These are phyloP conservation scores for Pneumocystis carinii DNA, from an alignment of 1,139 yeast species.

Conservation along the genomic window DNA sequence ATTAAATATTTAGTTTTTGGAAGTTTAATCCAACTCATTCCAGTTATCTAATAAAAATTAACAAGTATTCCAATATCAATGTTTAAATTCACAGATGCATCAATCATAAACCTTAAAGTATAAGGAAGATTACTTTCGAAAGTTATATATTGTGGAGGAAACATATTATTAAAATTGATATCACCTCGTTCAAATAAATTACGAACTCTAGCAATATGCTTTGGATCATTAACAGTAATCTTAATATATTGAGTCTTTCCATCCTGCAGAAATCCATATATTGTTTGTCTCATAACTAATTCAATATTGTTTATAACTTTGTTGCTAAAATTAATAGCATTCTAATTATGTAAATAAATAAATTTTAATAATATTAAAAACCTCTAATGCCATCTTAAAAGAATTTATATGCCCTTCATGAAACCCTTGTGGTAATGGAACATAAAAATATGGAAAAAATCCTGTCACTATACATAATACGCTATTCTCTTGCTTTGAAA, in stretches of 20 bases:
- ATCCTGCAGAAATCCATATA: conserved; percentile 87
- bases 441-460: conserved; percentile 78
- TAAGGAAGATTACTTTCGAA: conserved; percentile 76
- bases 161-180: conserved; percentile 36
- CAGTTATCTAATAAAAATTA: conserved; percentile 33
- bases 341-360: background rate
- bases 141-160: conserved; percentile 38
- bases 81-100: conserved; percentile 43
- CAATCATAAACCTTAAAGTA: conserved; percentile 76
- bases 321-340: conserved; percentile 13
- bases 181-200: conserved; percentile 75
- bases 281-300: conserved; percentile 57
- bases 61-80: background rate
- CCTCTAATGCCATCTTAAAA: conserved; percentile 6
- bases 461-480: conserved; percentile 82
- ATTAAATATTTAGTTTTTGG: conserved; percentile 57
- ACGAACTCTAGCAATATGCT: conserved; percentile 50
- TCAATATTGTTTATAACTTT: conserved; percentile 51
- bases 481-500: conserved; percentile 46
- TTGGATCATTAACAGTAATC: conserved; percentile 50
- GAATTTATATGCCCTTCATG: conserved; percentile 26
- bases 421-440: conserved; percentile 77
- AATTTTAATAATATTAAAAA: background rate
- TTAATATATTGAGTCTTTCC: conserved; percentile 67
- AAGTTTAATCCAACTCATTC: conserved; percentile 94